These are phyloP conservation scores for Seminavis robusta DNA, from an alignment of 108 stramenopile genomes.

Conservation along the genomic window DNA sequence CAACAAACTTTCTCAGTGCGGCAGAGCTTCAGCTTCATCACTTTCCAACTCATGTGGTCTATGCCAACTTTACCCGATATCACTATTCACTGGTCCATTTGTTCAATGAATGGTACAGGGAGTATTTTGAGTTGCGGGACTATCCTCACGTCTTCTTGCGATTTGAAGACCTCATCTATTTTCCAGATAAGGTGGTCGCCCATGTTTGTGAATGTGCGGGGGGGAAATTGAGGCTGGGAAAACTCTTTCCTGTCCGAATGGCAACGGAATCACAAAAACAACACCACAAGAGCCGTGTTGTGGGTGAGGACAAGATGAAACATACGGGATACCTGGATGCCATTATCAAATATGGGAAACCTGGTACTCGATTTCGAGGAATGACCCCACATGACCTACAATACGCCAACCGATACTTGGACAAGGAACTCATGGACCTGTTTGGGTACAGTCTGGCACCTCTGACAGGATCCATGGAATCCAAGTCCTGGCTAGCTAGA, in stretches of 20 bases:
- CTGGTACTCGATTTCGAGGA: constrained; percentile 40
- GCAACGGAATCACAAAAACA: constrained; percentile 33
- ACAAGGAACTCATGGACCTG: constrained; percentile 32
- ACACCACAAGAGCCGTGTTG: too few species aligned
- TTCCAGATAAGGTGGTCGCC: constrained; percentile 46
- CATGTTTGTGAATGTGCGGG: constrained; percentile 62
- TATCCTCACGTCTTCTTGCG: constrained; percentile 61
- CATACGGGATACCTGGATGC: constrained; percentile 47
- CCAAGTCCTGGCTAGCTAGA: too few species aligned
- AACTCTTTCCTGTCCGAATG: background rate
- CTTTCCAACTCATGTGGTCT: too few species aligned
- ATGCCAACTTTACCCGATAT: too few species aligned
- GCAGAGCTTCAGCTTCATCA: too few species aligned
- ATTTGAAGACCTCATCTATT: constrained; percentile 65
- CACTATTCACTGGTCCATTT: constrained; percentile 47
- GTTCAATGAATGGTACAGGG: constrained; percentile 62
- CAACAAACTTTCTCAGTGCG: too few species aligned
- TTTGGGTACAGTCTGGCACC: constrained; percentile 49
- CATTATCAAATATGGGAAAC: constrained; percentile 56
- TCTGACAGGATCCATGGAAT: too few species aligned
- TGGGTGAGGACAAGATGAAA: constrained; percentile 50
- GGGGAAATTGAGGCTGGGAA: constrained; percentile 18
- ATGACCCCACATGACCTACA: constrained; percentile 45
- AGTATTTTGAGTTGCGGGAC: constrained; percentile 37
- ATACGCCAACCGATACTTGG: constrained; percentile 32